These are phyloP conservation scores for Micractinium sp. DNA, from an alignment of 139 green algal species.

Conservation along the genomic window DNA sequence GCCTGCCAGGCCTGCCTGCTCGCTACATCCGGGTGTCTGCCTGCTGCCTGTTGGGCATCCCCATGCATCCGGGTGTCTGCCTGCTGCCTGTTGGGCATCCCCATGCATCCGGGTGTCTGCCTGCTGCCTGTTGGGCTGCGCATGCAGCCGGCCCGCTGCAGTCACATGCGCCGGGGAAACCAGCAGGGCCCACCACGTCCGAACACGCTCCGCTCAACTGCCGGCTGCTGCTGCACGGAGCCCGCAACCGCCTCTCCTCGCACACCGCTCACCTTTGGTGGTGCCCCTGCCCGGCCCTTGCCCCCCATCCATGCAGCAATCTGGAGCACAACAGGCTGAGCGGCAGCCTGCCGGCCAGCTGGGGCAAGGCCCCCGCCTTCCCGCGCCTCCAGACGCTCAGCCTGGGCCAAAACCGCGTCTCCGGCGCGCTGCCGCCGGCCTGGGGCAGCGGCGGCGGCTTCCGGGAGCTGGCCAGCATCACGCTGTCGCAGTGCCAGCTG, in stretches of 20 bases:
- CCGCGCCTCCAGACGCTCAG: background rate
- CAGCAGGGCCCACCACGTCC: too few species aligned
- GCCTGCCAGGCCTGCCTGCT: background rate
- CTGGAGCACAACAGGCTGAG: background rate
- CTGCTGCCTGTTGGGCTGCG: too few species aligned
- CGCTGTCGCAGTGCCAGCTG: background rate
- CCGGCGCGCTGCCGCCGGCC: background rate
- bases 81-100: too few species aligned
- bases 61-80: too few species aligned
- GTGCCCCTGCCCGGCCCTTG: background rate
- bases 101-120: too few species aligned
- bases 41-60: too few species aligned
- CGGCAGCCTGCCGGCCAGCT: conserved; percentile 6
- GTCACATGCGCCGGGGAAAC: too few species aligned
- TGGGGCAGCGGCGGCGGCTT: conserved; percentile 25
- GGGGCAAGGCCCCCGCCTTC: conserved; percentile 14
- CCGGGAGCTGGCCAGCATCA: background rate
- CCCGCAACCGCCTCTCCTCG: background rate
- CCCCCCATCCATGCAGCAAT: background rate
- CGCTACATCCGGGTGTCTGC: too few species aligned
- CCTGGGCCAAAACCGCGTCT: background rate
- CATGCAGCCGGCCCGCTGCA: too few species aligned
- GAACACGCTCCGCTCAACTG: background rate
- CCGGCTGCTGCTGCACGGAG: background rate
- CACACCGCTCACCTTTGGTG: background rate